Evolutionary conservation across 2,329 filamentous ascomycete species (phyloP).

Genomic region (Xylariaceae sp.): DNA sequence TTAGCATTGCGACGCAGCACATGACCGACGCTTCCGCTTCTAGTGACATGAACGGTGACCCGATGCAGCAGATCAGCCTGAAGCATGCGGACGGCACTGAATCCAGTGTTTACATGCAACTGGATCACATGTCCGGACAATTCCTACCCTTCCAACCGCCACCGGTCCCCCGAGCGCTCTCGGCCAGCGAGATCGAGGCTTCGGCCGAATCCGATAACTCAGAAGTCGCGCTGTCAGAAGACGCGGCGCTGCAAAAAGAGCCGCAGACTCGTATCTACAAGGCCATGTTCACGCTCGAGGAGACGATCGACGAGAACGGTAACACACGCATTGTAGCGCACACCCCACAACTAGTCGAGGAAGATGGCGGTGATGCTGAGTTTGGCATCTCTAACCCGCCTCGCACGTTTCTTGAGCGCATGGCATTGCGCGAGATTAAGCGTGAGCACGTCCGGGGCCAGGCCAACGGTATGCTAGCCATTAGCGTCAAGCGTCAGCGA

Average conservation of each 20-base stretch:
- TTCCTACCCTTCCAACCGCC: slow-evolving; percentile 86
- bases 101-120: slow-evolving; percentile 68
- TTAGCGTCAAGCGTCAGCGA: slow-evolving; percentile 90
- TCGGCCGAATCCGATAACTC: slow-evolving; percentile 42
- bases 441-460: slow-evolving; percentile 62
- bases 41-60: slow-evolving; percentile 52
- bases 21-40: slow-evolving; percentile 32
- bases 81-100: slow-evolving; percentile 63
- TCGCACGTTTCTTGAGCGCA: slow-evolving; percentile 72
- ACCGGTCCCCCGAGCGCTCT: slow-evolving; percentile 72
- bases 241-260: slow-evolving; percentile 33
- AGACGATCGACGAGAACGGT: slow-evolving; percentile 65
- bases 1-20: slow-evolving; percentile 54
- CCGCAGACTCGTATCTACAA: slow-evolving; percentile 65
- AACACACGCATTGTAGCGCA: slow-evolving; percentile 67
- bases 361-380: slow-evolving; percentile 39
- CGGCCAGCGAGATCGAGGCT: slow-evolving; percentile 44
- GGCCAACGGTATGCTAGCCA: slow-evolving; percentile 70
- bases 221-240: slow-evolving; percentile 22
- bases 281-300: slow-evolving; percentile 71
- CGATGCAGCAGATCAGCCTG: slow-evolving; percentile 58
- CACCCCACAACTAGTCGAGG: slow-evolving; percentile 63
- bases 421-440: slow-evolving; percentile 68
- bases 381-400: slow-evolving; percentile 31
- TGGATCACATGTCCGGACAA: slow-evolving; percentile 71